Base-by-base conservation (phyloP, 805 yeast genomes). In the Candida andamanensis region DNA sequence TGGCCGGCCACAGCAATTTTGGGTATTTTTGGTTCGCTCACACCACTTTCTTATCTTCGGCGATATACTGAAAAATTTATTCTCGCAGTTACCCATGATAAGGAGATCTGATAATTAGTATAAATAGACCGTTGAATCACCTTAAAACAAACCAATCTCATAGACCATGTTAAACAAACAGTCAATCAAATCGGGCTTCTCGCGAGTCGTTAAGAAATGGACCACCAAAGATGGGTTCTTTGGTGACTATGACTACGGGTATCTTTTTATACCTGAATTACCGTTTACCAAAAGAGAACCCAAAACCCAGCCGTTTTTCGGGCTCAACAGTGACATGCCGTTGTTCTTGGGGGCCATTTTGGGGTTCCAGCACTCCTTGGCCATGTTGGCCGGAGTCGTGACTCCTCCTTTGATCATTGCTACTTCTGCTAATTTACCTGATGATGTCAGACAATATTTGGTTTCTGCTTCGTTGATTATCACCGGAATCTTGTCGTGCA, bases 361-460 rank as follows among this genome's bases (percentile, higher is more conserved):
- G 20, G 96, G 97, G 12, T 69, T 87, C 41, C 96, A 87, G 62
- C 97, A 87, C 52, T 63, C 95, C 1, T 56, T 87, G 42, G 78
- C 96, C 16, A 87, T 89, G 95, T 62, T 87, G 60, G 96, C 95
- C 11, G 96, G 96, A 49, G 74, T 87, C 30, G 81, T 83, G 22
- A 66, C 92, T 6, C 95, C 96, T 6, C 90, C 95, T 3, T 60
- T 87, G 33, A 64, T 87, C 42, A 82, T 85, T 29, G 65, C 87
- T 0, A 46, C 67, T 9, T 55, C 72, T 17, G 90, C 90, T 6
- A 69, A 82, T 52, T 64, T 87, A 29, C 60, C 56, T 20, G 45
- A 63, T 8, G 66, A 57, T 1, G 36, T 63, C 3, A 53, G 54
- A 26, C 55, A 60, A 32, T 64, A 63, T 45, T 42, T 64, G 40